Evolutionary conservation across 2,329 filamentous ascomycete species (phyloP), one percentile per base, ranked within the genome.

Genomic region (Bipolaris zeicola): DNA sequence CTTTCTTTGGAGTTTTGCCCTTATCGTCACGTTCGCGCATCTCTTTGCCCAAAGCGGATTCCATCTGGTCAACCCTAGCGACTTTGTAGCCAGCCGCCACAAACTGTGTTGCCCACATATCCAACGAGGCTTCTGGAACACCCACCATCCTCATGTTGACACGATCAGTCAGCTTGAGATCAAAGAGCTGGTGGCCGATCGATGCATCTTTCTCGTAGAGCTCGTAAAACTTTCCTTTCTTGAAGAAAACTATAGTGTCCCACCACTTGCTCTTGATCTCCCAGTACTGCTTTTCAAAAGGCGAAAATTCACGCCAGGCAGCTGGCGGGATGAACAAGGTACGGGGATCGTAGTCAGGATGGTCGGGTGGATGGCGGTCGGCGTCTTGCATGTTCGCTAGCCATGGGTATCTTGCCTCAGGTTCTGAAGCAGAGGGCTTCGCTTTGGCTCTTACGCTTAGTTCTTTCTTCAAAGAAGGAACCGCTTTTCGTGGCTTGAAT

Each of bases 131-230:
- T 76, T 99, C 95, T 0, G 95, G 95, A 0, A 99, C 95, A 59
- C 95, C 95, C 2, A 98, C 95, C 95, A 99, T 99, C 64, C 94
- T 90, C 95, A 99, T 99, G 75, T 99, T 99, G 74, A 99, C 95
- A 52, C 95, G 87, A 69, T 99, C 95, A 0, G 95, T 99, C 73
- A 99, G 88, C 79, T 99, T 99, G 54, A 99, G 84, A 75, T 99
- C 95, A 68, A 99, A 99, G 14, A 97, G 82, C 74, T 98, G 95
- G 72, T 99, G 93, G 4, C 95, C 95, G 53, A 98, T 89, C 0
- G 94, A 96, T 5, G 95, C 95, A 77, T 99, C 95, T 58, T 97
- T 96, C 75, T 99, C 95, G 71, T 98, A 99, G 0, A 99, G 83
- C 74, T 99, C 95, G 72, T 97, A 99, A 77, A 99, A 99, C 70